phyloP scores from a whole-genome alignment of 1,284 basidiomycete species.

The Irpex sp. region DNA sequence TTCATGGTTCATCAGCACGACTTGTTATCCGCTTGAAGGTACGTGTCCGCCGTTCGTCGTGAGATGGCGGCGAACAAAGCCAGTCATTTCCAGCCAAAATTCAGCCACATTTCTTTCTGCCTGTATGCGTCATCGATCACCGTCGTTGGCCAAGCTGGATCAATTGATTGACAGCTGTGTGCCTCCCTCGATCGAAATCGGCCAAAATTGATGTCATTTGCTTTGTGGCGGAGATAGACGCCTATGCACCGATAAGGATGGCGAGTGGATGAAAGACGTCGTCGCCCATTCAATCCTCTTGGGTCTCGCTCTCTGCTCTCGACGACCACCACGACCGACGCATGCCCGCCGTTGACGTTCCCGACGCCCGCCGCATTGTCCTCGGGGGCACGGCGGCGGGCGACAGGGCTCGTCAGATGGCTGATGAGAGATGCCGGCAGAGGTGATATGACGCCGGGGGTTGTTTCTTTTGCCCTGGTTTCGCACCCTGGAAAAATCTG shows the following conservation, averaged over 20 bases:
- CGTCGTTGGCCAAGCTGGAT: too few relatives aligned
- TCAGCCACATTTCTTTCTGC: too few relatives aligned
- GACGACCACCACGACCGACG: background rate
- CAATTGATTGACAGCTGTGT: too few relatives aligned
- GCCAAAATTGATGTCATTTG: background rate
- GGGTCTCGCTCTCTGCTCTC: background rate
- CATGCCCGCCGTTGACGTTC: background rate
- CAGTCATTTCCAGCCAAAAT: too few relatives aligned
- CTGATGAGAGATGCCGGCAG: background rate
- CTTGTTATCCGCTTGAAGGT: too few relatives aligned
- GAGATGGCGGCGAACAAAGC: too few relatives aligned
- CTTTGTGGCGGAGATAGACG: background rate
- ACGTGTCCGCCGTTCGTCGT: too few relatives aligned
- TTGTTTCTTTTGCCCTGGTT: background rate
- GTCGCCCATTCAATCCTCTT: background rate
- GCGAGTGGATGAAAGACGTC: background rate
- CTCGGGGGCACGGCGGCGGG: background rate
- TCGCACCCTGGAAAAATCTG: background rate
- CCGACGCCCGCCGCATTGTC: background rate
- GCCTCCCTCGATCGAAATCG: too few relatives aligned
- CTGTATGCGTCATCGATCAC: too few relatives aligned
- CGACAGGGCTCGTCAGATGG: background rate
- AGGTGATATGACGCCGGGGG: slow-evolving; percentile 1
- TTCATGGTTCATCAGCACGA: too few relatives aligned
- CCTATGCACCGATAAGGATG: background rate